Conservation (phyloP, 441 rosid species). For the Viola pubescens region DNA sequence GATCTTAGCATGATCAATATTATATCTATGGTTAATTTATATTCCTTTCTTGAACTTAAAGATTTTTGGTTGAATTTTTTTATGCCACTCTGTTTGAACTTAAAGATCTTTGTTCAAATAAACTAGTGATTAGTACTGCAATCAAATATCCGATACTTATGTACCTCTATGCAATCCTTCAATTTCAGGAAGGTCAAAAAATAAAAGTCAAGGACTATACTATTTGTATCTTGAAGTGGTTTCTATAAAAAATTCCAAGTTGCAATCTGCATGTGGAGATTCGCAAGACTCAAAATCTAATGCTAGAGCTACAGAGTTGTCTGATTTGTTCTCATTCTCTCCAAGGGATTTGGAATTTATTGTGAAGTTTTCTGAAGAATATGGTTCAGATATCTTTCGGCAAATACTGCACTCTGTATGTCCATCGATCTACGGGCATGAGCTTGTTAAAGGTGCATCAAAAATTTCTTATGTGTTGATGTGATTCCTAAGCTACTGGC, state of each 20-base stretch:
- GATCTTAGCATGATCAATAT: conserved; percentile 1
- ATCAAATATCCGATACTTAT: no score
- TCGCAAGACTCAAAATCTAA: conserved; percentile 41
- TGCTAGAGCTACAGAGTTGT: conserved; percentile 47
- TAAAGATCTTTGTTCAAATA: no score
- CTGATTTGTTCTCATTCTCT: conserved; percentile 72
- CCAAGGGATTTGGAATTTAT: conserved; percentile 87
- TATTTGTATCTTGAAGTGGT: conserved; percentile 85
- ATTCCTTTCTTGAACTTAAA: no score
- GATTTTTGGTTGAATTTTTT: no score
- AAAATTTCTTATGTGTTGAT: not conserved
- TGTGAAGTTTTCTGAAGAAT: conserved; percentile 82
- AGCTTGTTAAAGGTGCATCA: conserved; percentile 81
- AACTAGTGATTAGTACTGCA: no score
- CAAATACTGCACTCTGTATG: conserved; percentile 82
- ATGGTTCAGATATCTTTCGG: conserved; percentile 74
- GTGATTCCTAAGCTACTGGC: not conserved
- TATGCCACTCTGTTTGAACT: no score
- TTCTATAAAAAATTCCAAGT: conserved; percentile 72
- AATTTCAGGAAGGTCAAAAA: conserved; percentile 79
- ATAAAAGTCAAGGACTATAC: conserved; percentile 85
- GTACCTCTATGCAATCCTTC: conserved; percentile 1
- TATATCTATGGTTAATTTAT: no score
- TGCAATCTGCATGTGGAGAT: conserved; percentile 56
- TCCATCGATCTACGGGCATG: conserved; percentile 97